Conservation (phyloP, 2,329 filamentous ascomycete genomes). For the Dactylellina cionopaga region DNA sequence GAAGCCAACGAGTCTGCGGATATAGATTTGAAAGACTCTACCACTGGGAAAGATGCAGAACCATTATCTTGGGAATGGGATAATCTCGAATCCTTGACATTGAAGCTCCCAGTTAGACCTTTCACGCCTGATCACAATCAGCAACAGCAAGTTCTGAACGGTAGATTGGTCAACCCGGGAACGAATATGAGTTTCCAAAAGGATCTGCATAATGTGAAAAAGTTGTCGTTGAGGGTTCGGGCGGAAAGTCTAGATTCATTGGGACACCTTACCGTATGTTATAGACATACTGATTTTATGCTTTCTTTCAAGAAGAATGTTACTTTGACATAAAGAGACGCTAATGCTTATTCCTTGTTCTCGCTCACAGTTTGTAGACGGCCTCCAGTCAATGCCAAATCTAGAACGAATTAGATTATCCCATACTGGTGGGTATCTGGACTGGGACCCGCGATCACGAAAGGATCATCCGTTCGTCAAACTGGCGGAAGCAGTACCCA, state of each 20-base stretch:
- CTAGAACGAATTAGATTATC: conserved; percentile 12
- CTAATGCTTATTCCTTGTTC: background rate
- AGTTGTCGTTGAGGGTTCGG: background rate
- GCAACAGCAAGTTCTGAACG: background rate
- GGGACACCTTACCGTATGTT: background rate
- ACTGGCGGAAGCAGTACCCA: conserved; percentile 4
- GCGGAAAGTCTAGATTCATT: conserved; percentile 12
- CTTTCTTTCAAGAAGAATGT: background rate
- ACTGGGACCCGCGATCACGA: background rate
- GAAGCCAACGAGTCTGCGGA: conserved; percentile 11
- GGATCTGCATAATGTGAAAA: conserved; percentile 18
- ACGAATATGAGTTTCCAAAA: background rate
- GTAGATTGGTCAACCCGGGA: background rate
- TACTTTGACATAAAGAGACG: background rate
- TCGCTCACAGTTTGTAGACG: conserved; percentile 6
- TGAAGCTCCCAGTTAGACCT: conserved; percentile 16
- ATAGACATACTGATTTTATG: background rate
- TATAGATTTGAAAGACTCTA: background rate
- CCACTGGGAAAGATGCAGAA: background rate
- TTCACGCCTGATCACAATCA: background rate
- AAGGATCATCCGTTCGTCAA: conserved; percentile 17
- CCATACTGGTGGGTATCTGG: background rate
- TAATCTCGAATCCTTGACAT: conserved; percentile 28
- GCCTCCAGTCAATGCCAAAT: background rate
- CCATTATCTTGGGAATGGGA: conserved; percentile 33